Percentiles rank a stretch among this genome's conserved stretches.
These are phyloP conservation scores for Dendrobium catenatum DNA, from an alignment of 106 monocot genomes.

Conservation along the genomic window DNA sequence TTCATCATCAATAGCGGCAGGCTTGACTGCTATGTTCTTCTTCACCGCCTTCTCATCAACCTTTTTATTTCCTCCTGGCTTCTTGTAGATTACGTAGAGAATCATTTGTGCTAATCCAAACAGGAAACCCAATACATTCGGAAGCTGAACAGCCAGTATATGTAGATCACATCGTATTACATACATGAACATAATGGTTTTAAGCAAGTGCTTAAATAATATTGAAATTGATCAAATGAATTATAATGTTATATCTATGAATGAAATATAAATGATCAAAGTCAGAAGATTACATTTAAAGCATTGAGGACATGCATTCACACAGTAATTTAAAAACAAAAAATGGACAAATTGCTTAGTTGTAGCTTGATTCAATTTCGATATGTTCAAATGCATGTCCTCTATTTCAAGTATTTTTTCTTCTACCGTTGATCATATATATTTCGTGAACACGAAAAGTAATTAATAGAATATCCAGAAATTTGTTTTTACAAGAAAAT, in stretches of 20 bases:
- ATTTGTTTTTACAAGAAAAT: too few species aligned
- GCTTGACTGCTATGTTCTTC: background rate
- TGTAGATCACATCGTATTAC: background rate
- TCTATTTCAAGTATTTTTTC: too few species aligned
- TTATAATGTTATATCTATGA: too few species aligned
- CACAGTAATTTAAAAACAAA: background rate
- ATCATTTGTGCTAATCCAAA: constrained; percentile 47
- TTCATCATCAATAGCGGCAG: background rate
- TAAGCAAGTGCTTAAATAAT: too few species aligned
- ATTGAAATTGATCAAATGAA: too few species aligned
- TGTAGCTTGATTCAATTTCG: background rate
- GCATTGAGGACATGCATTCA: background rate
- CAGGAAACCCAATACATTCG: constrained; percentile 51
- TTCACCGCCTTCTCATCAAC: background rate
- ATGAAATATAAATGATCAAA: too few species aligned
- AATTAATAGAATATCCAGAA: too few species aligned
- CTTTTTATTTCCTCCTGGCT: background rate
- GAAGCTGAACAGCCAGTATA: constrained; percentile 22
- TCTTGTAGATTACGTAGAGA: constrained; percentile 43
- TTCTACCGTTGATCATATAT: too few species aligned
- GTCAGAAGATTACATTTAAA: too few species aligned
- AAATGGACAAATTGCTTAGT: too few species aligned
- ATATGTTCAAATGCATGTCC: background rate
- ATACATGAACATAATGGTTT: background rate
- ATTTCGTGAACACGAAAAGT: too few species aligned